Conservation (phyloP, 345 rosid genomes). For the Eucalyptus shirleyi region DNA sequence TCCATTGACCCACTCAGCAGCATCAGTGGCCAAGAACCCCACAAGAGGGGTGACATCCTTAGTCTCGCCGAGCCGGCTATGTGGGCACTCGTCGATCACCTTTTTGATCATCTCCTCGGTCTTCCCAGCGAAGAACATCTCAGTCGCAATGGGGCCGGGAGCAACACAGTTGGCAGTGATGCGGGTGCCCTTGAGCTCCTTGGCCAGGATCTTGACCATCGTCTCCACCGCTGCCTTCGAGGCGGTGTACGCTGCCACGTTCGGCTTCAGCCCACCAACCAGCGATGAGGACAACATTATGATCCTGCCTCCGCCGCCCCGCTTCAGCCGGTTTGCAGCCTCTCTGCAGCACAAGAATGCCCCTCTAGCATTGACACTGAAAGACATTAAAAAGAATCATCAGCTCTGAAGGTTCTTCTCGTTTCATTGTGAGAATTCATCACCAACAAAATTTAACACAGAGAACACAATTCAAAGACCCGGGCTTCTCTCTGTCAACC, state of each 20-base stretch:
- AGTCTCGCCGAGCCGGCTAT: neutral
- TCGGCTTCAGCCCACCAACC: neutral
- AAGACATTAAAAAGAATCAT: neutral
- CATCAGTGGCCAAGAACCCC: neutral
- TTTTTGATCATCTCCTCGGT: neutral
- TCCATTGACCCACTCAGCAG: constrained; percentile 4
- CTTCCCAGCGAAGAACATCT: constrained; percentile 2
- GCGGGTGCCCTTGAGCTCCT: constrained; percentile 9
- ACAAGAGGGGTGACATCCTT: neutral
- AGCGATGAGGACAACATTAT: neutral
- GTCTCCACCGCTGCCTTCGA: constrained; percentile 2
- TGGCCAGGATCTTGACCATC: constrained; percentile 4
- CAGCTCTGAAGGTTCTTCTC: neutral
- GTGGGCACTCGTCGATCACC: neutral
- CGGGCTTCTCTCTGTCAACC: neutral
- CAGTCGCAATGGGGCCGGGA: neutral
- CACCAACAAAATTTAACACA: neutral
- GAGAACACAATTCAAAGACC: neutral
- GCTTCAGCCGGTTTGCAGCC: neutral
- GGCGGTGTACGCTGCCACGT: neutral
- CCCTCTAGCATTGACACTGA: constrained; percentile 1
- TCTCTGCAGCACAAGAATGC: constrained; percentile 9
- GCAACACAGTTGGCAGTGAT: neutral
- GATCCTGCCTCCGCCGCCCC: constrained; percentile 5
- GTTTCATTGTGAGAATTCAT: neutral